Base-by-base conservation (phyloP, 306 rosid genomes). In the Pueraria montana region DNA sequence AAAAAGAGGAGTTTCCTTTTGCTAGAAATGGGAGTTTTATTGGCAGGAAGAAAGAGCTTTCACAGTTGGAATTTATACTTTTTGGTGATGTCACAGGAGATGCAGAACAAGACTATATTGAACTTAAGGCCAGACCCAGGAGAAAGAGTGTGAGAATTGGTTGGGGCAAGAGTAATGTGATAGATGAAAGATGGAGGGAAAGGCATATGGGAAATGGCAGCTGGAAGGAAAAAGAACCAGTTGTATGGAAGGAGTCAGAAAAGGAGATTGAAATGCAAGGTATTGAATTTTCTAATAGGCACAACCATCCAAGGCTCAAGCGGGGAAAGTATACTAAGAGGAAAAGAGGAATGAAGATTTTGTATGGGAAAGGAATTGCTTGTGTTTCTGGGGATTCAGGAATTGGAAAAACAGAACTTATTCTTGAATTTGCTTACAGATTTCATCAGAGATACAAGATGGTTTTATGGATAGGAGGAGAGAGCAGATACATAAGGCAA, bases 391-490 rank as follows among this genome's bases (percentile, higher is more conserved):
- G 98, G 7, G 94, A 91, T 62, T 82, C 91, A 0, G 98, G 98
- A 84, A 94, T 94, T 65, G 98, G 98, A 50, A 94, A 94, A 86
- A 92, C 98, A 4, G 98, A 94, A 84, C 97, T 94, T 34, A 91
- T 91, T 72, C 88, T 94, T 74, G 98, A 94, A 87, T 94, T 89
- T 82, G 98, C 98, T 5, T 92, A 94, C 85, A 89, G 97, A 89
- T 85, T 88, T 84, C 96, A 91, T 86, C 98, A 94, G 80, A 92
- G 89, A 81, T 94, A 94, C 92, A 94, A 90, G 85, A 92, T 91
- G 96, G 87, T 94, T 48, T 81, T 94, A 76, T 94, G 98, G 98
- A 74, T 94, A 27, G 94, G 97, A 84, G 98, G 98, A 40, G 96
- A 90, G 73, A 90, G 93, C 86, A 85, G 96, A 84, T 92, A 92